Evolutionary conservation across 2,329 filamentous ascomycete species (phyloP), one percentile per base, ranked within the genome.

Genomic region (Pseudocercospora ulei): DNA sequence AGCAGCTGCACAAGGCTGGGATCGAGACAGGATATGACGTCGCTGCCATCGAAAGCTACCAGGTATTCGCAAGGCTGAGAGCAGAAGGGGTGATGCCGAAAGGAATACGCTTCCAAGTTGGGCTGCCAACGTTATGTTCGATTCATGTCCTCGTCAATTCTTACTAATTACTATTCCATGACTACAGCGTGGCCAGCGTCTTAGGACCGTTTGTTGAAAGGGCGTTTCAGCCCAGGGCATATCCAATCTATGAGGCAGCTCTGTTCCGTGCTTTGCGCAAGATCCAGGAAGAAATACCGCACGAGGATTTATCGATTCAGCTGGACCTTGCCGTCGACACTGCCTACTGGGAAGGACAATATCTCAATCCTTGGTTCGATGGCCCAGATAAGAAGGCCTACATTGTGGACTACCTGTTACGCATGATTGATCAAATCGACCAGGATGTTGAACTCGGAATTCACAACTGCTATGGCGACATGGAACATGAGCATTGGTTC

Each of bases 391-490:
- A 60, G 4, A 53, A 56, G 22, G 44, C 59, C 11, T 59, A 58
- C 1, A 48, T 65, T 7, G 41, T 62, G 4, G 52, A 57, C 3
- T 52, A 61, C 7, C 40, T 63, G 4, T 29, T 48, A 1, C 47
- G 54, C 3, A 44, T 65, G 38, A 53, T 56, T 4, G 43, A 49
- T 6, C 47, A 47, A 3, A 52, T 68, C 7, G 49, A 57, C 12
- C 18, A 48, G 3, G 55, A 58, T 39, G 60, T 67, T 2, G 56
- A 65, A 18, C 35, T 69, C 38, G 66, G 64, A 0, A 57, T 65
- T 12, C 66, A 70, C 48, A 54, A 69, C n/a, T 70, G 67, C 51
- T 69, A 69, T 43, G 67, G 52, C 7, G 65, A 69, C 42, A 51
- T 63, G 2, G 51, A 53, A 1, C 65, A 68, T 47, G 51, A 55